Percentiles rank a stretch among this genome's conserved stretches.
Evolutionary conservation across 306 rosid genomes (phyloP).

Genomic region (Vigna nakashimae): DNA sequence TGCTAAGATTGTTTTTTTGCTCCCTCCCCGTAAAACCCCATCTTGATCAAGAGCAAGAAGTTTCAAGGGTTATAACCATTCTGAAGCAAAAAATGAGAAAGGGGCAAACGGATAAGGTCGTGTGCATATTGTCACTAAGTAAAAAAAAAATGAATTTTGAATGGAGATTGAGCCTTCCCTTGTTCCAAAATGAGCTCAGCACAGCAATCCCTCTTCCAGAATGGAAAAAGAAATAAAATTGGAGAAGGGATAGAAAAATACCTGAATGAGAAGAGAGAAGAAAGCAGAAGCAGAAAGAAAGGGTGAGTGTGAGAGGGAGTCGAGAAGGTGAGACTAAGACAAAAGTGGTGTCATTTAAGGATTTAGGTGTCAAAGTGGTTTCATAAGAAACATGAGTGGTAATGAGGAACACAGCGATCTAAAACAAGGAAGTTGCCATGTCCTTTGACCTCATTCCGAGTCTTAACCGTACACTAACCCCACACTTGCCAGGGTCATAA

Average conservation of each 20-base stretch:
- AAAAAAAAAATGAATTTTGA: slow-evolving; percentile 20
- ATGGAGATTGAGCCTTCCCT: slow-evolving; percentile 34
- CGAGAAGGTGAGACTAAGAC: slow-evolving; percentile 20
- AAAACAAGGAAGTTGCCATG: slow-evolving; percentile 27
- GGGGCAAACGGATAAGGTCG: slow-evolving; percentile 8
- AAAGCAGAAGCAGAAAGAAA: neutral
- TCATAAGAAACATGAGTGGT: slow-evolving; percentile 10
- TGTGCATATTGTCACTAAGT: neutral
- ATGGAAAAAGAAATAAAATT: neutral
- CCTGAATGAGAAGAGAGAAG: slow-evolving; percentile 38
- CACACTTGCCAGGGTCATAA: neutral
- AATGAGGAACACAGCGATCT: slow-evolving; percentile 19
- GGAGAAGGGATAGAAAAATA: slow-evolving; percentile 27
- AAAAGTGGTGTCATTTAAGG: slow-evolving; percentile 34
- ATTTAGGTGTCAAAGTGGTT: neutral
- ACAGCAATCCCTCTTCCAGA: neutral
- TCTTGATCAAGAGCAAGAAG: slow-evolving; percentile 27
- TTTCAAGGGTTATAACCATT: slow-evolving; percentile 30
- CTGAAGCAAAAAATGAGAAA: neutral
- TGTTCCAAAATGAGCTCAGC: slow-evolving; percentile 30
- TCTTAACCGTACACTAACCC: slow-evolving; percentile 19
- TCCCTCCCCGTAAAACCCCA: slow-evolving; percentile 45
- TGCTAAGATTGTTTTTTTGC: neutral
- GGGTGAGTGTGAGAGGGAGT: neutral
- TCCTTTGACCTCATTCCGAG: slow-evolving; percentile 8